Percentiles rank a stretch among this genome's conserved stretches.
Evolutionary conservation across 805 yeast species (phyloP).

Genomic region (Wickerhamomyces bisporus): DNA sequence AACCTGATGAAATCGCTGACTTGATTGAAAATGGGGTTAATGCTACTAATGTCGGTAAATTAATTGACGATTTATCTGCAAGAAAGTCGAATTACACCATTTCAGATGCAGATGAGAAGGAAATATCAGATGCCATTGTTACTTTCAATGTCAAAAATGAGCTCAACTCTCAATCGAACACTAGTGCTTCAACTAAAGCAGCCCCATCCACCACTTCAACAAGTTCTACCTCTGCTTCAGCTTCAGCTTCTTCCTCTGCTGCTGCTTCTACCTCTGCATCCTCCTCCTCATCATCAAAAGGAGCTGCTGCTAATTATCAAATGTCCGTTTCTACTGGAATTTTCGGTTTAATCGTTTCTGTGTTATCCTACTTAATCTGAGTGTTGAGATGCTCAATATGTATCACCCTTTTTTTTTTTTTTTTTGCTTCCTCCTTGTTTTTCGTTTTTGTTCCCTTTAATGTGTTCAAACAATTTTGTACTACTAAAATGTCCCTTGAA

Average conservation of each 20-base stretch:
- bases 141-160: constrained; percentile 30
- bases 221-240: too few species aligned
- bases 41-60: constrained; percentile 38
- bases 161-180: constrained; percentile 29
- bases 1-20: constrained; percentile 37
- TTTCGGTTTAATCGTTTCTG: constrained; percentile 27
- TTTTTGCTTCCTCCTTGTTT: background rate
- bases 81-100: constrained; percentile 36
- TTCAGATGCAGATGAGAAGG: constrained; percentile 29
- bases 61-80: constrained; percentile 34
- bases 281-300: constrained; percentile 13
- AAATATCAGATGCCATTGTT: constrained; percentile 32
- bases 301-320: constrained; percentile 4
- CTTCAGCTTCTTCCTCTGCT: too few species aligned
- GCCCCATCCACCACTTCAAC: constrained; percentile 17
- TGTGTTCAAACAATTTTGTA: too few species aligned
- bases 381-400: background rate
- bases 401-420: background rate
- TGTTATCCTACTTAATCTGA: constrained; percentile 38
- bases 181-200: constrained; percentile 10
- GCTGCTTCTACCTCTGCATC: too few species aligned
- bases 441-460: too few species aligned
- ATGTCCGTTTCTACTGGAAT: constrained; percentile 13
- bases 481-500: too few species aligned
- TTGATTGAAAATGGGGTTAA: constrained; percentile 46